phyloP scores from a whole-genome alignment of 2,329 filamentous ascomycete species.

The Diaporthe sp. region DNA sequence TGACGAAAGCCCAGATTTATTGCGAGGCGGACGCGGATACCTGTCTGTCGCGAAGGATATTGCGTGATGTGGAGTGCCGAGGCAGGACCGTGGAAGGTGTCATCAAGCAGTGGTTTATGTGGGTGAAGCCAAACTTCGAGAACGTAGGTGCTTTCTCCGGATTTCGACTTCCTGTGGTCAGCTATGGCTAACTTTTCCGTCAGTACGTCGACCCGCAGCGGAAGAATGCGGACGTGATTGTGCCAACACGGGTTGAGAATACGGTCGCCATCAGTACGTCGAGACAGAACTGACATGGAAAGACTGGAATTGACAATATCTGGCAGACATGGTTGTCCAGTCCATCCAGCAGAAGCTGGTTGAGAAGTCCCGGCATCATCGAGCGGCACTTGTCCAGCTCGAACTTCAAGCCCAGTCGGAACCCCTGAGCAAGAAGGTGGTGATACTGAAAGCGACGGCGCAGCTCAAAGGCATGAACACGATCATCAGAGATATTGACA shows the following conservation, averaged over 20 bases:
- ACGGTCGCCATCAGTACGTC: slow-evolving; percentile 84
- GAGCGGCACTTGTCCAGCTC: slow-evolving; percentile 81
- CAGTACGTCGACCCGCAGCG: slow-evolving; percentile 91
- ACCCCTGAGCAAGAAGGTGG: slow-evolving; percentile 81
- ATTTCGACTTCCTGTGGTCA: background rate
- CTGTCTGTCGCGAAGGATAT: slow-evolving; percentile 87
- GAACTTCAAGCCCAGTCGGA: slow-evolving; percentile 79
- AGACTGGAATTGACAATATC: slow-evolving; percentile 5
- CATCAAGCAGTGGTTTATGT: slow-evolving; percentile 98
- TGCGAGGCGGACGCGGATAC: slow-evolving; percentile 96
- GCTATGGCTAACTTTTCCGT: slow-evolving; percentile 40
- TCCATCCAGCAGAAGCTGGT: slow-evolving; percentile 90
- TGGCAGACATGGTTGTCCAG: slow-evolving; percentile 82
- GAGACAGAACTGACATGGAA: background rate
- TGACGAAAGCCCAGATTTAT: slow-evolving; percentile 75
- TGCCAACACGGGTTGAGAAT: slow-evolving; percentile 95
- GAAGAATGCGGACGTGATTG: slow-evolving; percentile 93
- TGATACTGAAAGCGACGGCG: slow-evolving; percentile 80
- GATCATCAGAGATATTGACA: slow-evolving; percentile 85
- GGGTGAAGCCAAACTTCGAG: slow-evolving; percentile 97
- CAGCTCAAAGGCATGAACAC: slow-evolving; percentile 93
- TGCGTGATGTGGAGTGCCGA: slow-evolving; percentile 90
- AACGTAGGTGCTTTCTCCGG: slow-evolving; percentile 60
- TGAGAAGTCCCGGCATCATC: slow-evolving; percentile 87
- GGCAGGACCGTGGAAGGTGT: slow-evolving; percentile 94